phyloP scores from a whole-genome alignment of 2,329 filamentous ascomycete genomes.

The Ascochyta rabiei region DNA sequence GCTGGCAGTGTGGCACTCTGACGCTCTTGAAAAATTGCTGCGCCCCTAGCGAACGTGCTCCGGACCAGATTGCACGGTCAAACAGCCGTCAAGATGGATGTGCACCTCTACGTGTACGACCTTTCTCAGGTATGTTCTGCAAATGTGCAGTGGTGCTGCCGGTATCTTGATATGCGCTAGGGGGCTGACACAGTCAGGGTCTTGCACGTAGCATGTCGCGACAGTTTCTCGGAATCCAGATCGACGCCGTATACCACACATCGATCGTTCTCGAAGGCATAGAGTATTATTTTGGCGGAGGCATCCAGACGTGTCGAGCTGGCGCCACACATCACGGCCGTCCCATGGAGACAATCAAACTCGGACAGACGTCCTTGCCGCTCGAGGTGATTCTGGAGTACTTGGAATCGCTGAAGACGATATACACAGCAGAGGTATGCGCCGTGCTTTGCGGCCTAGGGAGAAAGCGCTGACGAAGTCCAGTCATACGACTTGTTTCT shows the following conservation, averaged over 20 bases:
- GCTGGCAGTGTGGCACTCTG: too few species aligned
- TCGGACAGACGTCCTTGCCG: slow-evolving; percentile 80
- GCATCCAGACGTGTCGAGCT: slow-evolving; percentile 80
- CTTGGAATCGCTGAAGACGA: slow-evolving; percentile 77
- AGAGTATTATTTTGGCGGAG: slow-evolving; percentile 90
- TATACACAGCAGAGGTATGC: slow-evolving; percentile 78
- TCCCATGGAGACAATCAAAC: slow-evolving; percentile 75
- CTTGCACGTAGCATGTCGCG: slow-evolving; percentile 62
- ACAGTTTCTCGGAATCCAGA: slow-evolving; percentile 68
- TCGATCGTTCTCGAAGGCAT: slow-evolving; percentile 82
- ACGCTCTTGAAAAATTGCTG: background rate
- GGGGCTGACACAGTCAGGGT: slow-evolving; percentile 49
- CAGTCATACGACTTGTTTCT: slow-evolving; percentile 79
- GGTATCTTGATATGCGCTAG: background rate
- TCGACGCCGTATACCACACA: slow-evolving; percentile 96
- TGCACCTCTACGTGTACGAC: slow-evolving; percentile 59
- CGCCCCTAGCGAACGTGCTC: too few species aligned
- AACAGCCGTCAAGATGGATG: slow-evolving; percentile 49
- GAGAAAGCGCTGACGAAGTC: background rate
- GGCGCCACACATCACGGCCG: slow-evolving; percentile 85
- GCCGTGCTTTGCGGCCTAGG: background rate
- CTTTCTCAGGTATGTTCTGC: slow-evolving; percentile 50
- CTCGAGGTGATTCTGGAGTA: slow-evolving; percentile 86
- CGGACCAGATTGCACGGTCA: slow-evolving; percentile 7
- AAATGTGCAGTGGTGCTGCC: background rate